phyloP scores from a whole-genome alignment of 2,329 filamentous ascomycete genomes.

The Phyllosticta citribraziliensis region DNA sequence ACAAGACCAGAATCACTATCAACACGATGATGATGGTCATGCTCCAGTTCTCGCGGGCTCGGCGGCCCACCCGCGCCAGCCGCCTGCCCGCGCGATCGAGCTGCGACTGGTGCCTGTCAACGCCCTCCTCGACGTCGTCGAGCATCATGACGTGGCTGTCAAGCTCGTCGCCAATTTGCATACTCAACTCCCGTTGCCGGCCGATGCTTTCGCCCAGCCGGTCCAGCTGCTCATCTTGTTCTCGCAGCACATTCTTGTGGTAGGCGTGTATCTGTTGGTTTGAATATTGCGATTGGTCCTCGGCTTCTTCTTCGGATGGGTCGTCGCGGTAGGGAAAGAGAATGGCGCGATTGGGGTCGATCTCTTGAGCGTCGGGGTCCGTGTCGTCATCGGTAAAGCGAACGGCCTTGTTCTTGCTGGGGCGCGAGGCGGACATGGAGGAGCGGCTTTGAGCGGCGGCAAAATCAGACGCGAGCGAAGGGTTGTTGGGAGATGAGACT shows the following conservation, averaged over 20 bases:
- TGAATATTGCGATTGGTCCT: slow-evolving; percentile 49
- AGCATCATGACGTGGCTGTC: slow-evolving; percentile 82
- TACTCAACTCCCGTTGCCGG: slow-evolving; percentile 81
- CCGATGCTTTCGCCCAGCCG: slow-evolving; percentile 74
- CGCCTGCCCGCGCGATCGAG: slow-evolving; percentile 65
- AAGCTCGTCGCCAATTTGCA: slow-evolving; percentile 93
- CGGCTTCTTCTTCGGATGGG: slow-evolving; percentile 37
- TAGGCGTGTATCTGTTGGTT: slow-evolving; percentile 84
- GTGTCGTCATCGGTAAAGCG: slow-evolving; percentile 60
- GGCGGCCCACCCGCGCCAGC: slow-evolving; percentile 61
- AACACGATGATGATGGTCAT: slow-evolving; percentile 70
- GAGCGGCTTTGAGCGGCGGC: slow-evolving; percentile 26
- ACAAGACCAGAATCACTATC: slow-evolving; percentile 69
- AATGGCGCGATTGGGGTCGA: slow-evolving; percentile 44
- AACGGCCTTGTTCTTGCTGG: slow-evolving; percentile 55
- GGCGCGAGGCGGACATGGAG: slow-evolving; percentile 12
- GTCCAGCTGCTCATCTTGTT: slow-evolving; percentile 93
- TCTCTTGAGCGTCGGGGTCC: slow-evolving; percentile 29
- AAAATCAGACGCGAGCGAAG: slow-evolving; percentile 28
- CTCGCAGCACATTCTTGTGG: slow-evolving; percentile 68
- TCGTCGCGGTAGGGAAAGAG: slow-evolving; percentile 67
- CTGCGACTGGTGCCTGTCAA: slow-evolving; percentile 69
- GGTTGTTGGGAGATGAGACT: slow-evolving; percentile 36
- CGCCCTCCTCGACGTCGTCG: slow-evolving; percentile 75
- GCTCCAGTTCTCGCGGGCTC: slow-evolving; percentile 78